phyloP scores from a whole-genome alignment of 2,329 filamentous ascomycete genomes.

The Rutstroemia sp. region DNA sequence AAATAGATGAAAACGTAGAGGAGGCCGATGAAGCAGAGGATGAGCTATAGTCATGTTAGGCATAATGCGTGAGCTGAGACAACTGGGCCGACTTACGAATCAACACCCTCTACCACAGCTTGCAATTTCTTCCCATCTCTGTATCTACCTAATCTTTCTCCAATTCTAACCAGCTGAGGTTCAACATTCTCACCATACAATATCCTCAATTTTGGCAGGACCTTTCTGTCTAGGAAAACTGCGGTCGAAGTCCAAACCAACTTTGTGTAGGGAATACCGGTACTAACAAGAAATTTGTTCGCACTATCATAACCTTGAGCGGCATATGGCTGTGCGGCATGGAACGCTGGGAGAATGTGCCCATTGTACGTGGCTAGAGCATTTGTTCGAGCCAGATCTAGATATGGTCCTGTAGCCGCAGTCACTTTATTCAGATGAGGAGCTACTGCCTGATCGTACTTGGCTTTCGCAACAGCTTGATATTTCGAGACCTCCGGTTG shows the following conservation, averaged over 20 bases:
- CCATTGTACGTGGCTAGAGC: slow-evolving; percentile 63
- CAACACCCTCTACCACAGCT: slow-evolving; percentile 47
- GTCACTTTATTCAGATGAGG: slow-evolving; percentile 63
- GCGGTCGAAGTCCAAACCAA: slow-evolving; percentile 64
- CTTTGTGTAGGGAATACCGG: slow-evolving; percentile 63
- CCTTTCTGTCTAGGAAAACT: slow-evolving; percentile 63
- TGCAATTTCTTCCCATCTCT: slow-evolving; percentile 54
- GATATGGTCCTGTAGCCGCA: slow-evolving; percentile 61
- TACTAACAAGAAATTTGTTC: slow-evolving; percentile 59
- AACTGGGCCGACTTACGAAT: slow-evolving; percentile 32
- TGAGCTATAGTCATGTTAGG: slow-evolving; percentile 17
- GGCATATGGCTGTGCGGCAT: slow-evolving; percentile 66
- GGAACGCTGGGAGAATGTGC: slow-evolving; percentile 68
- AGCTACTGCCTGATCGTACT: slow-evolving; percentile 65
- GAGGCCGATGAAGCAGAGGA: slow-evolving; percentile 26
- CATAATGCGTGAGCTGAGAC: slow-evolving; percentile 7
- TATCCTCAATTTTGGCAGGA: slow-evolving; percentile 75
- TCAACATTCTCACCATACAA: slow-evolving; percentile 90
- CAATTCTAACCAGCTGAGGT: slow-evolving; percentile 88
- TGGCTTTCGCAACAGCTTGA: slow-evolving; percentile 49
- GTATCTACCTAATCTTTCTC: slow-evolving; percentile 76
- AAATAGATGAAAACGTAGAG: slow-evolving; percentile 22
- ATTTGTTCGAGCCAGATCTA: slow-evolving; percentile 54
- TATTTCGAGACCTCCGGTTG: slow-evolving; percentile 66
- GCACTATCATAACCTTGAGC: slow-evolving; percentile 59